A percentile compares a stretch with the other conserved stretches of the same genome.
Conservation (phyloP, 371 early-diverging fungal species). For the Rhizopus microsporus region DNA sequence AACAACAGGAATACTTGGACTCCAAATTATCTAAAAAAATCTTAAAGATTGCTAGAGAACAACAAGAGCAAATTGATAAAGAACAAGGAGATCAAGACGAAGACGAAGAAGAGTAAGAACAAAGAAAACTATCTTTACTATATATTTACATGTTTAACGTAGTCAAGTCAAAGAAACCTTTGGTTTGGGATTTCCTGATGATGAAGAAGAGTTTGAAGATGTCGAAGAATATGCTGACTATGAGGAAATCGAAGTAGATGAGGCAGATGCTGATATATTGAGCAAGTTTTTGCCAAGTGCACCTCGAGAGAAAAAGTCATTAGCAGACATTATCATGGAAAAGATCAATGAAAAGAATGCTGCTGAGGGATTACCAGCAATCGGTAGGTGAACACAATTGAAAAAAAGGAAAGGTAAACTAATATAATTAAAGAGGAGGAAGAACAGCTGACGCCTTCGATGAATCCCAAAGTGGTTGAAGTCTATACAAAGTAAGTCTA, state of each 20-base stretch:
- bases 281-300: slow-evolving; percentile 88
- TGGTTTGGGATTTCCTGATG: slow-evolving; percentile 45
- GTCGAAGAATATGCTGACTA: slow-evolving; percentile 58
- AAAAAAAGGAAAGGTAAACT: slow-evolving; percentile 4
- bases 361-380: slow-evolving; percentile 32
- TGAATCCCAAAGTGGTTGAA: slow-evolving; percentile 91
- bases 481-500: slow-evolving; percentile 86
- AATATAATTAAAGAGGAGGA: slow-evolving; percentile 27
- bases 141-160: background rate
- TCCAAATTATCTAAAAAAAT: slow-evolving; percentile 89
- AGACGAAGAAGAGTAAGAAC: slow-evolving; percentile 29
- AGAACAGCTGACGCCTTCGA: slow-evolving; percentile 50
- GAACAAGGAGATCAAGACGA: slow-evolving; percentile 4
- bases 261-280: slow-evolving; percentile 75
- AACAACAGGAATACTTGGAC: slow-evolving; percentile 74
- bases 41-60: slow-evolving; percentile 67
- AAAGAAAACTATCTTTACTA: background rate
- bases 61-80: slow-evolving; percentile 86
- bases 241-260: slow-evolving; percentile 70
- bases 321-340: slow-evolving; percentile 94
- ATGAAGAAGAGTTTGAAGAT: slow-evolving; percentile 58
- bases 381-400: slow-evolving; percentile 22
- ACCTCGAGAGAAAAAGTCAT: slow-evolving; percentile 78
- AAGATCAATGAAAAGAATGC: slow-evolving; percentile 84
- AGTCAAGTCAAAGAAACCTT: slow-evolving; percentile 20